Evolutionary conservation across 2,329 filamentous ascomycete species (phyloP).

Genomic region (Venturia oleaginea): DNA sequence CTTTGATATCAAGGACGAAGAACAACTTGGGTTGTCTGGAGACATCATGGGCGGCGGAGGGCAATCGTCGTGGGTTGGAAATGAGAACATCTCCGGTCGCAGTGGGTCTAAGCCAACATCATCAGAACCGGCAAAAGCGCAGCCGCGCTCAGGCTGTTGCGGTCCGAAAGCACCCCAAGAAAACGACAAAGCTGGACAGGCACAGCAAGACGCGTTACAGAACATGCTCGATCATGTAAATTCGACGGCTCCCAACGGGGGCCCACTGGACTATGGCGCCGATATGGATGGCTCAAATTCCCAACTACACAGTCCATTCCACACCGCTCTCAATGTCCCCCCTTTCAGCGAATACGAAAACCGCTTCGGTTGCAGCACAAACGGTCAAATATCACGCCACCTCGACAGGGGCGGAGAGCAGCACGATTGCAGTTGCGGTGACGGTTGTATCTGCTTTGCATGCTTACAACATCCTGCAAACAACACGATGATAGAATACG

Average conservation of each 20-base stretch:
- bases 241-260: not conserved
- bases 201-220: not conserved
- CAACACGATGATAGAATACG: constrained; percentile 47
- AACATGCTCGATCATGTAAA: too few relatives aligned
- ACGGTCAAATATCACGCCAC: constrained; percentile 25
- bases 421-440: constrained; percentile 54
- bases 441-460: constrained; percentile 57
- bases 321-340: not conserved
- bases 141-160: not conserved
- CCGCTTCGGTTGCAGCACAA: not conserved
- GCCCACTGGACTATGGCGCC: not conserved
- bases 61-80: constrained; percentile 2
- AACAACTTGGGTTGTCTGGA: not conserved
- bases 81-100: not conserved
- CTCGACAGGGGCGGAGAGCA: constrained; percentile 22
- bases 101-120: not conserved
- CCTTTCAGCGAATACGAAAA: not conserved
- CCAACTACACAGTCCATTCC: not conserved
- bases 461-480: constrained; percentile 62
- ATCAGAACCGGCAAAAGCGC: not conserved
- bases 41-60: constrained; percentile 7
- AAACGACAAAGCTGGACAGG: not conserved
- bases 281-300: not conserved
- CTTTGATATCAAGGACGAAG: not conserved
- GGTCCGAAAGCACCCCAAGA: not conserved